Evolutionary conservation across 441 rosid genomes (phyloP).

Genomic region (Gossypium lobatum): DNA sequence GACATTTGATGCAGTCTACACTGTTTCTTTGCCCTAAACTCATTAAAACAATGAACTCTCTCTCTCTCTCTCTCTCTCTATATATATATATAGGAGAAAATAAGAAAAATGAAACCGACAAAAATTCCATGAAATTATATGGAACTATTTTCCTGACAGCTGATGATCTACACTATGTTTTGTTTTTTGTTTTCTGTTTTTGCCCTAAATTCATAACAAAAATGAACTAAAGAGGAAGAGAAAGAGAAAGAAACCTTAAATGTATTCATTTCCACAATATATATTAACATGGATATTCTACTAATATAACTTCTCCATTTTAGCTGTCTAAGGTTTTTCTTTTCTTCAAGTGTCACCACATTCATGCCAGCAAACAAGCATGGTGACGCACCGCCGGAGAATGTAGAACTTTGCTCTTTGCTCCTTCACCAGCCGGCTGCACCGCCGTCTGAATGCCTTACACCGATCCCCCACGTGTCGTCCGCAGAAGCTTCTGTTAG

Average conservation of each 20-base stretch:
- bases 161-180: not conserved
- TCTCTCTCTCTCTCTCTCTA: no score
- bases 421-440: conserved; percentile 40
- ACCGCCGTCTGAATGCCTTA: conserved; percentile 35
- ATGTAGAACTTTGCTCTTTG: conserved; percentile 46
- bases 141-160: not conserved
- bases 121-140: not conserved
- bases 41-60: not conserved
- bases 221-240: not conserved
- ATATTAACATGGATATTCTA: not conserved
- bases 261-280: not conserved
- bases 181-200: not conserved
- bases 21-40: conserved; percentile 4
- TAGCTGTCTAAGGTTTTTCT: not conserved
- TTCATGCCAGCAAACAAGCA: conserved; percentile 49
- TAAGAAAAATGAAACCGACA: not conserved
- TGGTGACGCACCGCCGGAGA: conserved; percentile 41
- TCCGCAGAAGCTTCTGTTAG: conserved; percentile 22
- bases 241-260: not conserved
- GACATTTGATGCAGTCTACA: conserved; percentile 1
- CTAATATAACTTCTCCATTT: not conserved
- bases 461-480: conserved; percentile 36
- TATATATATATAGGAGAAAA: no score
- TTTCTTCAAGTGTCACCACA: not conserved
- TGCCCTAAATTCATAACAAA: not conserved